Base-by-base conservation (phyloP, 306 rosid genomes). In the Pterocarpus santalinus region DNA sequence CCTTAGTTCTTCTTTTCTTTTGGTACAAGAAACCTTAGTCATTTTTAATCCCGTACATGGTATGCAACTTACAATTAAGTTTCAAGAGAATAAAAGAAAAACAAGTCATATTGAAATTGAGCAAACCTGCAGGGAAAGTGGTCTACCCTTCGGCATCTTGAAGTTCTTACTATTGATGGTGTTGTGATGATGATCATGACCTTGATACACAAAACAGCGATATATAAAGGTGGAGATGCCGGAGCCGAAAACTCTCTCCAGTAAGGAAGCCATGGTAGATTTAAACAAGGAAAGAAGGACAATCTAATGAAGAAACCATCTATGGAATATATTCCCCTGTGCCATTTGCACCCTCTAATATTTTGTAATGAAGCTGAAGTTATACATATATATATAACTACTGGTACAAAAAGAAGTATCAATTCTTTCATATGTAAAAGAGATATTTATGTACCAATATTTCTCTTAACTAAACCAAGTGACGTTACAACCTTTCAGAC, bases 61-160 rank as follows among this genome's bases (percentile, higher is more conserved):
- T 47, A 9, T 12, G 9, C 2, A 4, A 9, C 53, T 47, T 9
- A 8, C 7, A 1, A 47, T 5, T 16, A 16, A 55, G 28, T 55
- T 16, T 55, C 30, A 55, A 55, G 30, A 14, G 12, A 52, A 15
- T 14, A 13, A 52, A 15, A 28, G 6, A 30, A 9, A 22, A 17
- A 11, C 3, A 65, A 77, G 17, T 5, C 5, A 22, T 4, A 13
- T 12, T 51, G 16, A 12, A 28, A 7, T 4, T 5, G 60, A 80
- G 75, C 76, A 52, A 82, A 93, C 99, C 99, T 95, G 94, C 72
- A 95, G 85, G 12, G 99, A 90, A 79, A 93, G 86, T 1, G 97
- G 97, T 44, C 90, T 91, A 83, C 91, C 87, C 91, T 86, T 91
- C 0, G 97, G 87, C 97, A 95, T 94, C 68, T 84, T 90, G 83